phyloP scores from a whole-genome alignment of 1,284 basidiomycete species.

The Cerrena zonata region DNA sequence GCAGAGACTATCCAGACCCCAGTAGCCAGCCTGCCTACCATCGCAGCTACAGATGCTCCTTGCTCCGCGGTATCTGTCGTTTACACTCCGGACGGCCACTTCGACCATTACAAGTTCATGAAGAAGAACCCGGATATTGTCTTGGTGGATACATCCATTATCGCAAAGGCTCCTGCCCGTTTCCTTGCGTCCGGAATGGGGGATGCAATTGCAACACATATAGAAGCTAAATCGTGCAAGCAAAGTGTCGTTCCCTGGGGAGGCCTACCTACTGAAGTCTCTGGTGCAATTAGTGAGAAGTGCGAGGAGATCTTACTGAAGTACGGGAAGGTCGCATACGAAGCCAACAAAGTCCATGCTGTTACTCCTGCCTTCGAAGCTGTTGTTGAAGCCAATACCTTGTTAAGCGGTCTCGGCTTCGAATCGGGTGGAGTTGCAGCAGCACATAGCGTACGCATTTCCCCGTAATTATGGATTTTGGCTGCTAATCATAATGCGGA shows the following conservation, averaged over 20 bases:
- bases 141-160: slow-evolving; percentile 30
- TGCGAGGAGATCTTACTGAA: slow-evolving; percentile 33
- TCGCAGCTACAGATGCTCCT: slow-evolving; percentile 31
- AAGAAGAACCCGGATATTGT: slow-evolving; percentile 29
- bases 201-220: slow-evolving; percentile 32
- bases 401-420: slow-evolving; percentile 30
- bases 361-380: slow-evolving; percentile 32
- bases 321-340: slow-evolving; percentile 30
- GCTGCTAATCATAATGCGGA: not conserved
- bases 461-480: not conserved
- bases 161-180: slow-evolving; percentile 27
- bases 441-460: slow-evolving; percentile 30
- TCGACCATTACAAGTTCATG: slow-evolving; percentile 30
- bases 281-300: slow-evolving; percentile 28
- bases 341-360: slow-evolving; percentile 29
- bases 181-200: slow-evolving; percentile 32
- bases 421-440: slow-evolving; percentile 31
- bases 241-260: slow-evolving; percentile 29
- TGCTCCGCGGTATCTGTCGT: slow-evolving; percentile 31
- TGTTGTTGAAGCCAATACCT: slow-evolving; percentile 32
- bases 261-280: slow-evolving; percentile 27
- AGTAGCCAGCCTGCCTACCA: slow-evolving; percentile 29
- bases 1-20: slow-evolving; percentile 26
- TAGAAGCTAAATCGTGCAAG: slow-evolving; percentile 25
- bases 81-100: slow-evolving; percentile 29